Evolutionary conservation across 257 asterid species (phyloP).

Genomic region (Haberlea rhodopensis): DNA sequence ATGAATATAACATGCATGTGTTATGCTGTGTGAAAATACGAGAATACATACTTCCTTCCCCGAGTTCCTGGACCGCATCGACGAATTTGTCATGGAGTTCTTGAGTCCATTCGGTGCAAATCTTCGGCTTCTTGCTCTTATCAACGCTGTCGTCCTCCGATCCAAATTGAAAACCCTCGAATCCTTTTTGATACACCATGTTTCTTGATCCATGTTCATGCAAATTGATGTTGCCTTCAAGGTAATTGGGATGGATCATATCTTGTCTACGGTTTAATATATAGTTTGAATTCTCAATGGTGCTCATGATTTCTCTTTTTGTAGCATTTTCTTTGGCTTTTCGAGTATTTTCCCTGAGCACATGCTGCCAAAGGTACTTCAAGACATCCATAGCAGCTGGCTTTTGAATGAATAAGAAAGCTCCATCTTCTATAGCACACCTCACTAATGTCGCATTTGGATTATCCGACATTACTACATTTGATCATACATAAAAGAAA

Average conservation of each 20-base stretch:
- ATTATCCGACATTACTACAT: conserved; percentile 26
- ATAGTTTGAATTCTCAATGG: background rate
- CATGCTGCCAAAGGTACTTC: conserved; percentile 33
- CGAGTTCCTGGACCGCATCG: conserved; percentile 35
- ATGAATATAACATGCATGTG: background rate
- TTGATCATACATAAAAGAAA: background rate
- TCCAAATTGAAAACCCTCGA: background rate
- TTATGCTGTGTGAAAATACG: background rate
- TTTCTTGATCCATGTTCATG: background rate
- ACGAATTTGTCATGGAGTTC: conserved; percentile 41
- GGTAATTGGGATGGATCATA: background rate
- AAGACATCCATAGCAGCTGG: conserved; percentile 11
- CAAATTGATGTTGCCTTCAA: background rate
- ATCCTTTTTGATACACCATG: background rate
- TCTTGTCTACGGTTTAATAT: background rate
- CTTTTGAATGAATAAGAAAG: conserved; percentile 29
- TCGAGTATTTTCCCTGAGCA: conserved; percentile 22
- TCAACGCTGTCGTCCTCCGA: background rate
- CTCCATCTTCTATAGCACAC: conserved; percentile 34
- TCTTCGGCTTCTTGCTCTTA: conserved; percentile 7
- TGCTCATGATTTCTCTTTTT: background rate
- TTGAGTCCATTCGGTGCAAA: conserved; percentile 42
- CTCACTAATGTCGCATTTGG: conserved; percentile 17
- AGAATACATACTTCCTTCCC: conserved; percentile 41
- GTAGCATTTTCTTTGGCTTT: conserved; percentile 13